Conservation (phyloP, 805 yeast genomes). For the Ogataea nakhonphanomensis region DNA sequence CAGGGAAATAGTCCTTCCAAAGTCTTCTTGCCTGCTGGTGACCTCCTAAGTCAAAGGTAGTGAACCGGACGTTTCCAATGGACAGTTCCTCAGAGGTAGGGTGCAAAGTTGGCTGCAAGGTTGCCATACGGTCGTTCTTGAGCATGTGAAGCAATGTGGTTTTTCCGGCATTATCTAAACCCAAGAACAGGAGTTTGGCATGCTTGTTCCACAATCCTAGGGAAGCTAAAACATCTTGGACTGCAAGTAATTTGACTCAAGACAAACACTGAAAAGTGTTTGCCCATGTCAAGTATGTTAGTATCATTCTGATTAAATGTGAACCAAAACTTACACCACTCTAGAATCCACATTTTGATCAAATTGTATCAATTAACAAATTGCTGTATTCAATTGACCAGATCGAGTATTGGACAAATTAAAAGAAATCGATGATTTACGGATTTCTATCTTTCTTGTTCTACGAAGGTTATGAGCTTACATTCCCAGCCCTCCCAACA, state of each 20-base stretch:
- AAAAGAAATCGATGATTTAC: slow-evolving; percentile 1
- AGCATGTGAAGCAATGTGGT: slow-evolving; percentile 84
- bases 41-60: slow-evolving; percentile 98
- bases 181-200: slow-evolving; percentile 92
- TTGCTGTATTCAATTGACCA: not conserved
- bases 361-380: not conserved
- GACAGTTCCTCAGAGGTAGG: slow-evolving; percentile 98
- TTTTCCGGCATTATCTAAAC: slow-evolving; percentile 97
- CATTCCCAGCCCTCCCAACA: not conserved
- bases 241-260: slow-evolving; percentile 28
- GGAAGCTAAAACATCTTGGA: slow-evolving; percentile 73
- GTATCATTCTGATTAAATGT: slow-evolving; percentile 1
- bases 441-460: not conserved
- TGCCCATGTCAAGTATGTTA: slow-evolving; percentile 5
- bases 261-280: slow-evolving; percentile 1
- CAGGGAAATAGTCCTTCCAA: slow-evolving; percentile 99
- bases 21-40: slow-evolving; percentile 98
- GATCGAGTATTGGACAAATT: not conserved
- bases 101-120: slow-evolving; percentile 95
- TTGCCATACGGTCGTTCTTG: slow-evolving; percentile 94
- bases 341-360: slow-evolving; percentile 34
- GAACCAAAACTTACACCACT: slow-evolving; percentile 35
- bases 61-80: slow-evolving; percentile 92
- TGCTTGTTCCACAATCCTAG: slow-evolving; percentile 90
- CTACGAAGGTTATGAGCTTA: slow-evolving; percentile 9